Base-by-base conservation (phyloP, 2,329 filamentous ascomycete genomes). In the Exophiala aquamarina region DNA sequence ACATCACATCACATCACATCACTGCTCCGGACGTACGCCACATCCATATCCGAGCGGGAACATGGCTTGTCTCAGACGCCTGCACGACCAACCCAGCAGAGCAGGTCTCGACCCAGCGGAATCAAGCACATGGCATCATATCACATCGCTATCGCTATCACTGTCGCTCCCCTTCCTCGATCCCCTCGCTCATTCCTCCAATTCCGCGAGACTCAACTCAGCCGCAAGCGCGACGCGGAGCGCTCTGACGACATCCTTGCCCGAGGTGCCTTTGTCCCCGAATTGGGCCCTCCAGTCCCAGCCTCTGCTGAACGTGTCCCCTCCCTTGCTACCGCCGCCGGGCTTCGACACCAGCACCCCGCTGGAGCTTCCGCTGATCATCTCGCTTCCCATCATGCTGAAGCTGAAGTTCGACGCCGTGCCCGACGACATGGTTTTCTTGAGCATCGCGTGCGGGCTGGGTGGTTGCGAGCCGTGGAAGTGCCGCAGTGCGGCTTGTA, bases 211-310 rank as follows among this genome's bases (percentile, higher is more conserved):
- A 28, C 48, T 53, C 61, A 94, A 69, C 57, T 93, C 89, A 64
- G 78, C 81, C 11, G 88, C 86, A 61, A 95, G 66, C 2, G 84
- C 86, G 41, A 89, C 66, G 55, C 91, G 78, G 66, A 95, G 64
- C 55, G 84, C 78, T 55, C 77, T 76, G 49, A 95, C 69, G n/a
- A 96, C 74, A 54, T 92, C 86, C 38, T 76, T 75, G 0, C 82
- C 86, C 53, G 71, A 82, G 14, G 78, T 75, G 21, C 78, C 76
- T 8, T 71, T 64, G 36, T 78, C 77, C 10, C 70, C 64, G 40
- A 88, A 70, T 2, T 74, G 76, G 7, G 69, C 71, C 61, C 81
- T 73, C 84, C 86, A 94, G 72, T 83, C 87, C 87, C 86, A 90
- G 10, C 82, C 82, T 43, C 86, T 72, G 55, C n/a, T 17, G 15